phyloP scores from a whole-genome alignment of 192 early-diverging fungal species.

The Chytriomyces confervae region DNA sequence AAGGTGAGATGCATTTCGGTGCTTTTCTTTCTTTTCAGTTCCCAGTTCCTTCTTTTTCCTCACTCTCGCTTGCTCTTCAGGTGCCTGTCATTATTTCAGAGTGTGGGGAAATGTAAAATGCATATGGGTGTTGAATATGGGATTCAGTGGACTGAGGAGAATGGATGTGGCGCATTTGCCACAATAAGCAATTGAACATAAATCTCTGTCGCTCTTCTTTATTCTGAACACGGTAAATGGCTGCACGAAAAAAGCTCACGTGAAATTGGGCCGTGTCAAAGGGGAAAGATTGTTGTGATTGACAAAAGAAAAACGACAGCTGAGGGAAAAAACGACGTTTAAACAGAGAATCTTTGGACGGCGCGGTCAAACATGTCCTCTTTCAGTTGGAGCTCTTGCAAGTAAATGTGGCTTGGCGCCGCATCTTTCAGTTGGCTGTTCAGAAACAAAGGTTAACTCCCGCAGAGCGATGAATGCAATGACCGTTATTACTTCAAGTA shows the following conservation, averaged over 20 bases:
- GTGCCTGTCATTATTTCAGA: constrained; percentile 82
- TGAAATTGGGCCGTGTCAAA: too few relatives aligned
- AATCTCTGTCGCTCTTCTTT: too few relatives aligned
- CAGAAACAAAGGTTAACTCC: constrained; percentile 16
- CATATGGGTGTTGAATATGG: too few relatives aligned
- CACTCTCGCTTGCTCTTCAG: constrained; percentile 18
- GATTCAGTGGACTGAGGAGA: too few relatives aligned
- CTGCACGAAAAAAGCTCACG: not conserved
- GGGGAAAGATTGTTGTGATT: not conserved
- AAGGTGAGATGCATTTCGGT: constrained; percentile 48
- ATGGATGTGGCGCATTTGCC: too few relatives aligned
- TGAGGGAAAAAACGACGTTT: not conserved
- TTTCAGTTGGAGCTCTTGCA: constrained; percentile 79
- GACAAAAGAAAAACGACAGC: not conserved
- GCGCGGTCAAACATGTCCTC: constrained; percentile 81
- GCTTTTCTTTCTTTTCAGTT: not conserved
- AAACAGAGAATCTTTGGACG: constrained; percentile 40
- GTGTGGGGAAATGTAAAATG: constrained; percentile 69
- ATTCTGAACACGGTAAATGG: too few relatives aligned
- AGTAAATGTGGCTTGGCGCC: constrained; percentile 77
- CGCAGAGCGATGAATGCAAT: constrained; percentile 14
- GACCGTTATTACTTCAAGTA: constrained; percentile 65
- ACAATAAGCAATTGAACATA: too few relatives aligned
- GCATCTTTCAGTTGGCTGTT: constrained; percentile 75
- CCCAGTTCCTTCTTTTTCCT: not conserved